Conservation (phyloP, 2,329 filamentous ascomycete genomes). For the Botryotinia calthae region DNA sequence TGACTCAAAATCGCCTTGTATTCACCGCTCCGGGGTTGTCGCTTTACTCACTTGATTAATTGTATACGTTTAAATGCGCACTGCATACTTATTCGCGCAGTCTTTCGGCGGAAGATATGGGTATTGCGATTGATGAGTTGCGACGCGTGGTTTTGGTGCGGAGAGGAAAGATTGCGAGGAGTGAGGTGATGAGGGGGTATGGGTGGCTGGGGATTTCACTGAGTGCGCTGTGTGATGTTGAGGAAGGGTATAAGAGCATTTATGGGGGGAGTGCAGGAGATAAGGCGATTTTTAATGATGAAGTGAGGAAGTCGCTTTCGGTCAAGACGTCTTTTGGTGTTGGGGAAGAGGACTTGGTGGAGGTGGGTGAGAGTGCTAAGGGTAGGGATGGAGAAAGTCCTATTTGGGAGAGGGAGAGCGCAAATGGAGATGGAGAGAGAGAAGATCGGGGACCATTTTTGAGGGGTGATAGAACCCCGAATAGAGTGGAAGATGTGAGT, state of each 20-base stretch:
- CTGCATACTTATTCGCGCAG: slow-evolving; percentile 56
- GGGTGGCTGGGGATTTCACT: slow-evolving; percentile 55
- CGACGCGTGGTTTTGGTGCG: slow-evolving; percentile 56
- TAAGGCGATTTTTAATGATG: slow-evolving; percentile 46
- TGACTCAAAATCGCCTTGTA: slow-evolving; percentile 59
- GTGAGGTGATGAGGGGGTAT: slow-evolving; percentile 54
- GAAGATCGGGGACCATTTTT: slow-evolving; percentile 36
- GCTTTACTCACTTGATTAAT: slow-evolving; percentile 57
- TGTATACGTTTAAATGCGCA: slow-evolving; percentile 63
- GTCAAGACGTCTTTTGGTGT: slow-evolving; percentile 26
- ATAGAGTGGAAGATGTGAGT: slow-evolving; percentile 60
- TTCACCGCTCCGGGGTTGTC: slow-evolving; percentile 60
- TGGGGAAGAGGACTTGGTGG: slow-evolving; percentile 19
- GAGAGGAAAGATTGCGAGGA: slow-evolving; percentile 49
- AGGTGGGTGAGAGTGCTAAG: slow-evolving; percentile 31
- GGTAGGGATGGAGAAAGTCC: slow-evolving; percentile 25
- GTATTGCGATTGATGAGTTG: slow-evolving; percentile 62
- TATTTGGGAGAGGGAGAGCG: not conserved
- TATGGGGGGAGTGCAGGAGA: slow-evolving; percentile 51
- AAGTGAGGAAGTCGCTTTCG: slow-evolving; percentile 32
- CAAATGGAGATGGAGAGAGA: not conserved
- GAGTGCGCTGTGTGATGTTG: slow-evolving; percentile 52
- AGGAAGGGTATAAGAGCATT: slow-evolving; percentile 54
- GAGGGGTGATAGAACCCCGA: slow-evolving; percentile 54
- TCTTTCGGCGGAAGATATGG: slow-evolving; percentile 42